Conservation (phyloP, 1,284 basidiomycete genomes). For the Pseudozyma sp. region DNA sequence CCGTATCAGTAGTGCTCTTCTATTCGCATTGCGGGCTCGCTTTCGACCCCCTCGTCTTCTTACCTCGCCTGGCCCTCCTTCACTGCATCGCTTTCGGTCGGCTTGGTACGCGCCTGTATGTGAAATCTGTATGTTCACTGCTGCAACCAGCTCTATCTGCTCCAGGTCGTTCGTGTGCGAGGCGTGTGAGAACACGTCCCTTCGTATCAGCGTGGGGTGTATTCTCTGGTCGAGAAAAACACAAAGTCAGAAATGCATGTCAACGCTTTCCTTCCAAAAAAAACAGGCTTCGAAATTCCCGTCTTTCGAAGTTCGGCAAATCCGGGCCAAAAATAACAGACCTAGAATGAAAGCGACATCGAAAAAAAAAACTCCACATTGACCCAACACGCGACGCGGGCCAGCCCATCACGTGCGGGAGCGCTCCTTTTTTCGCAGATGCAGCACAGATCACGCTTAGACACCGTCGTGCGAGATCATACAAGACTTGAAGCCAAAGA, state of each 20-base stretch:
- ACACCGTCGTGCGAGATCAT: neutral
- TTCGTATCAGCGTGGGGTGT: conserved; percentile 1
- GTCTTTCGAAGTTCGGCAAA: neutral
- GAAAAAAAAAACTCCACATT: conserved; percentile 41
- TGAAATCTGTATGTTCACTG: no score
- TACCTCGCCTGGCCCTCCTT: no score
- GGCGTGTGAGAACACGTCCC: neutral
- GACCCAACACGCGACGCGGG: conserved; percentile 35
- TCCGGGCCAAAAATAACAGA: conserved; percentile 22
- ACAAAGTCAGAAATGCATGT: conserved; percentile 5
- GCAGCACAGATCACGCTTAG: neutral
- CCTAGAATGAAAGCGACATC: conserved; percentile 11
- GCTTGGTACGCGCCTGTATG: no score
- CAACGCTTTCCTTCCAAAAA: conserved; percentile 14
- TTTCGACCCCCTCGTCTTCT: no score
- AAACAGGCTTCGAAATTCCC: conserved; percentile 29
- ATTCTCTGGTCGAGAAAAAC: neutral
- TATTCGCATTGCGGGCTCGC: no score
- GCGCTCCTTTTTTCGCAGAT: neutral
- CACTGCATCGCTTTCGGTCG: no score
- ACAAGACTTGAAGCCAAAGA: neutral
- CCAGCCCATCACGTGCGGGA: conserved; percentile 29
- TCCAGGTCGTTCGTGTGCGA: neutral
- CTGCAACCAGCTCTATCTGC: neutral
- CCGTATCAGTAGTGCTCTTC: no score